Evolutionary conservation across 2,329 filamentous ascomycete species (phyloP).

Genomic region (Dactylellina parvicollis): DNA sequence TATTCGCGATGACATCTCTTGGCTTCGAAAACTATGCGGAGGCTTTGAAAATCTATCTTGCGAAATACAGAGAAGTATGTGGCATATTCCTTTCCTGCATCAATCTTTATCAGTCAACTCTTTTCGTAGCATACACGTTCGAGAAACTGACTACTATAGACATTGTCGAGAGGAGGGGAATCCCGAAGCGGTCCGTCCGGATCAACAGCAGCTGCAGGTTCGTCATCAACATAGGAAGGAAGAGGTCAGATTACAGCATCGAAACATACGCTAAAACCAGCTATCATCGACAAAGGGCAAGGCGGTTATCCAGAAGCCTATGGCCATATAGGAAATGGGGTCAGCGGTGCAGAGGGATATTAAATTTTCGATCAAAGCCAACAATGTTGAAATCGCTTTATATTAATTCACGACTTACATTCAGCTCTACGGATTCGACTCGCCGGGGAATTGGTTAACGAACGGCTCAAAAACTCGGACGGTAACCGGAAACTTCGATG

Average conservation of each 20-base stretch:
- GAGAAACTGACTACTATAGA: conserved; percentile 47
- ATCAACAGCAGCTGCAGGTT: conserved; percentile 55
- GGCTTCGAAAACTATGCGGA: conserved; percentile 99
- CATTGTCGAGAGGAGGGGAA: conserved; percentile 53
- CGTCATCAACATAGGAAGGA: conserved; percentile 53
- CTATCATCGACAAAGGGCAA: conserved; percentile 50
- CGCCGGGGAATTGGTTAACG: conserved; percentile 46
- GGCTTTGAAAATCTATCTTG: conserved; percentile 96
- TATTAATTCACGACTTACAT: conserved; percentile 10
- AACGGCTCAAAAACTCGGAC: background rate
- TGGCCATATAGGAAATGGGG: conserved; percentile 54
- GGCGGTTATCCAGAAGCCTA: conserved; percentile 48
- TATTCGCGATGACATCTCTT: conserved; percentile 98
- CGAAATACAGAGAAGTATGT: conserved; percentile 96
- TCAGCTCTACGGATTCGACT: conserved; percentile 18
- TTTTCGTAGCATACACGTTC: conserved; percentile 6
- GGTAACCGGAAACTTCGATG: background rate
- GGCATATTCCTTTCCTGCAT: conserved; percentile 1
- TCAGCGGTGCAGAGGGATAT: conserved; percentile 52
- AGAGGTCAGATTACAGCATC: conserved; percentile 36
- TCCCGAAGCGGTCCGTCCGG: conserved; percentile 53
- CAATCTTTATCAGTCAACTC: background rate
- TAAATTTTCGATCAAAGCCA: conserved; percentile 25
- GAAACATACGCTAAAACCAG: conserved; percentile 44
- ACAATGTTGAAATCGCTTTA: conserved; percentile 8